A percentile compares a stretch with the other conserved stretches of the same genome.
These are phyloP conservation scores for Neopestalotiopsis sp. DNA, from an alignment of 2,329 filamentous ascomycete genomes.

Conservation along the genomic window DNA sequence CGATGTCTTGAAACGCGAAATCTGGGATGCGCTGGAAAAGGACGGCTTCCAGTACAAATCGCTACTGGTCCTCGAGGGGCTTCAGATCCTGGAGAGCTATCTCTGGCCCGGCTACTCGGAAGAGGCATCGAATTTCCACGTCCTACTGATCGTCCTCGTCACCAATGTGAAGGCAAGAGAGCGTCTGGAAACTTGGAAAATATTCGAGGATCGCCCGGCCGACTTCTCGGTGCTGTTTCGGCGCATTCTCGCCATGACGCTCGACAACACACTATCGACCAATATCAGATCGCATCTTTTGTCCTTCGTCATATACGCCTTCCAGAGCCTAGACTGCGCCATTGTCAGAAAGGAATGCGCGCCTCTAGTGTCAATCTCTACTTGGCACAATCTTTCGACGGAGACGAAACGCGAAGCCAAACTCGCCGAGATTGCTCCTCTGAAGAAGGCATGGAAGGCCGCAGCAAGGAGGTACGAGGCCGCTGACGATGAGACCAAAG, in stretches of 20 bases:
- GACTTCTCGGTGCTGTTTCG: conserved; percentile 91
- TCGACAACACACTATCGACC: conserved; percentile 70
- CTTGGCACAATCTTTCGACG: conserved; percentile 91
- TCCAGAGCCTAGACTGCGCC: conserved; percentile 88
- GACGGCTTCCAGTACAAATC: conserved; percentile 79
- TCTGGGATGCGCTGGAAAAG: conserved; percentile 88
- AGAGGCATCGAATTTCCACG: conserved; percentile 88
- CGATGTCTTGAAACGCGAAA: conserved; percentile 81
- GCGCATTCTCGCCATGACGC: conserved; percentile 84
- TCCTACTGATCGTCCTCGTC: conserved; percentile 84
- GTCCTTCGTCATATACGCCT: conserved; percentile 87
- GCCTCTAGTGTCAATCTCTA: conserved; percentile 89
- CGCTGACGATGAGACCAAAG: conserved; percentile 79
- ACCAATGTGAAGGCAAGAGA: conserved; percentile 89
- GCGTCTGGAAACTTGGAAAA: conserved; percentile 82
- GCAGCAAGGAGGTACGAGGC: conserved; percentile 85
- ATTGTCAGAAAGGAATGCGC: conserved; percentile 96
- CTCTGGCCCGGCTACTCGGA: conserved; percentile 94
- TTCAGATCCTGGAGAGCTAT: conserved; percentile 89
- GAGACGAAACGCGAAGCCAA: conserved; percentile 75
- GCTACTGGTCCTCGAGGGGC: conserved; percentile 82
- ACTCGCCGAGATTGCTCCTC: conserved; percentile 73
- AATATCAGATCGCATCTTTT: conserved; percentile 81
- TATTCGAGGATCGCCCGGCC: conserved; percentile 77
- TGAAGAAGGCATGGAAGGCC: conserved; percentile 91